A percentile compares a stretch with the other conserved stretches of the same genome.
phyloP scores from a whole-genome alignment of 805 yeast genomes.

The Zygosaccharomyces bisporus region DNA sequence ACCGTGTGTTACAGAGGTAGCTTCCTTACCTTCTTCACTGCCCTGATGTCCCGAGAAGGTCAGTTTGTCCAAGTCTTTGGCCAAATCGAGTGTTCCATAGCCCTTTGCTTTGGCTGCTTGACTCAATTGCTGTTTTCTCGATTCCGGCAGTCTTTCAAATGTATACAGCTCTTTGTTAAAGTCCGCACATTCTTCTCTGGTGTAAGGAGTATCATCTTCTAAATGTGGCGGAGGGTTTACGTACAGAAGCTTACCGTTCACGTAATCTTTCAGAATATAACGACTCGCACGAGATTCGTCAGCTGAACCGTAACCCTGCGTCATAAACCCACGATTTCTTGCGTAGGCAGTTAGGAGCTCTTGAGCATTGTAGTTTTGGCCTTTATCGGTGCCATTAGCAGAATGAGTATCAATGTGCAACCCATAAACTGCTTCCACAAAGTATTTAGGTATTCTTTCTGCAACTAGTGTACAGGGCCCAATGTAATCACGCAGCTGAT shows the following conservation, averaged over 20 bases:
- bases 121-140: slow-evolving; percentile 67
- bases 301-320: slow-evolving; percentile 95
- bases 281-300: slow-evolving; percentile 95
- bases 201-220: slow-evolving; percentile 50
- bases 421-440: slow-evolving; percentile 89
- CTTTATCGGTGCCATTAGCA: slow-evolving; percentile 82
- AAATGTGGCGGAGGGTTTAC: slow-evolving; percentile 83
- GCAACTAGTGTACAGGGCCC: slow-evolving; percentile 86
- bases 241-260: slow-evolving; percentile 81
- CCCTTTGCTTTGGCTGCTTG: slow-evolving; percentile 58
- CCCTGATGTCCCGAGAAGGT: slow-evolving; percentile 78
- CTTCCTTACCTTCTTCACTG: slow-evolving; percentile 41
- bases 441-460: slow-evolving; percentile 83
- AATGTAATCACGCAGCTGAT: slow-evolving; percentile 87
- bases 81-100: slow-evolving; percentile 57
- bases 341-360: slow-evolving; percentile 91
- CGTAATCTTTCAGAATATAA: slow-evolving; percentile 88
- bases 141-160: slow-evolving; percentile 60
- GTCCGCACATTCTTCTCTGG: slow-evolving; percentile 50
- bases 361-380: slow-evolving; percentile 72
- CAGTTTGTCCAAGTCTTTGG: slow-evolving; percentile 64
- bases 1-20: slow-evolving; percentile 62
- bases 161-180: slow-evolving; percentile 78
- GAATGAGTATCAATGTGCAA: slow-evolving; percentile 76
- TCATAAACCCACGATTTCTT: slow-evolving; percentile 94